Base-by-base conservation (phyloP, 805 yeast species). In the Kluyveromyces starmeri region DNA sequence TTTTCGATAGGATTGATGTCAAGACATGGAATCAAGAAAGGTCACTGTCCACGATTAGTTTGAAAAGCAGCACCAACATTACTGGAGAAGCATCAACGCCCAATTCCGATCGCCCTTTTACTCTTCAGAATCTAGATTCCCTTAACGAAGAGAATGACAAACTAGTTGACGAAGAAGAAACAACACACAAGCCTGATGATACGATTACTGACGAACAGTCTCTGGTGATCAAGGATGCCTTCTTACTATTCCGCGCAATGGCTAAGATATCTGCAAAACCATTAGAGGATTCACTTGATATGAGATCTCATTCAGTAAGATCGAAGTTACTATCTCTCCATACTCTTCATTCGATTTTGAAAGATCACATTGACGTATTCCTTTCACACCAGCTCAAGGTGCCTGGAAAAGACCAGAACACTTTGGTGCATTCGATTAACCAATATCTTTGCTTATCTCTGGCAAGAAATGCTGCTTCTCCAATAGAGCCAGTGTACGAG, bases 391-490 rank as follows among this genome's bases (percentile, higher is more conserved):
- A 69, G 36, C 71, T 77, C 27, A 70, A 68, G 34, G 62, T 83
- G 24, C 61, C 73, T 2, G 68, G 70, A 12, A 71, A 67, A 22
- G 74, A 71, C 25, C 72, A 70, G 35, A 71, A 81, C 0, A 61
- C 79, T 19, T 70, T 92, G 37, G 73, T 84, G 28, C 81, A 80
- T 50, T 84, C 95, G 0, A 71, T 85, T 19, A 75, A 88, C 53
- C 94, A 84, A 53, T 86, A 86, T 47, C 54, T 92, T 20, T 82
- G 95, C 50, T 67, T 84, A 28, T 71, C 88, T 2, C 67, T 92
- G 34, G 80, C 95, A 1, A 73, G 94, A 55, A 92, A 94, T 61
- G 95, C 96, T 0, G 89, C 96, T 0, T 83, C 94, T 10, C 80
- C 92, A 4, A 65, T 84, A 28, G 83, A 95, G 0, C 89, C 96